phyloP scores from a whole-genome alignment of 1,139 yeast species.

The Nakaseomyces delphensis region DNA sequence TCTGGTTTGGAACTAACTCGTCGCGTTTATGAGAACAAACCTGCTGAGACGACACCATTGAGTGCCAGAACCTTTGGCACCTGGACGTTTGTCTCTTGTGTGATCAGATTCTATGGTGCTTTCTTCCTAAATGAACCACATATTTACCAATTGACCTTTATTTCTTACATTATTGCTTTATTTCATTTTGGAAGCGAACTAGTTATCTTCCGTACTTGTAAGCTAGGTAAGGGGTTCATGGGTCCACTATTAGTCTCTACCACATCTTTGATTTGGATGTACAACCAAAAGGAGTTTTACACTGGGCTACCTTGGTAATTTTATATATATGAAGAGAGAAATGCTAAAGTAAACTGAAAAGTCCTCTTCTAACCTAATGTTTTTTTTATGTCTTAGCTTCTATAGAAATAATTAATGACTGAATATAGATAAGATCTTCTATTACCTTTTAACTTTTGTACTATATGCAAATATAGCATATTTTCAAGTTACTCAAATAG shows the following conservation, averaged over 20 bases:
- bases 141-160: slow-evolving; percentile 69
- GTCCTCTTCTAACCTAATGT: background rate
- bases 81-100: slow-evolving; percentile 85
- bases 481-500: too few species aligned
- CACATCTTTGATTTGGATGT: slow-evolving; percentile 53
- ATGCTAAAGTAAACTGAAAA: background rate
- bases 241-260: slow-evolving; percentile 78
- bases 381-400: background rate
- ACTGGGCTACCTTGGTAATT: slow-evolving; percentile 28
- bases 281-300: slow-evolving; percentile 46
- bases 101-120: slow-evolving; percentile 83
- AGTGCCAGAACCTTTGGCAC: slow-evolving; percentile 96
- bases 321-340: background rate
- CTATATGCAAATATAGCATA: background rate
- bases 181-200: slow-evolving; percentile 80
- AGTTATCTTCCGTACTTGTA: slow-evolving; percentile 68
- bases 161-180: slow-evolving; percentile 78
- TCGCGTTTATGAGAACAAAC: slow-evolving; percentile 65
- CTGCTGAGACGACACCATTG: slow-evolving; percentile 58
- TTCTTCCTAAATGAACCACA: slow-evolving; percentile 59
- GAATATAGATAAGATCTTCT: too few species aligned
- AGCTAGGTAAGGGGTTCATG: slow-evolving; percentile 74
- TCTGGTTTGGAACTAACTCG: slow-evolving; percentile 67
- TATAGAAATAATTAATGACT: too few species aligned
- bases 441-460: background rate